A percentile compares a stretch with the other conserved stretches of the same genome.
These are phyloP conservation scores for Blastobotrys serpentis DNA, from an alignment of 1,139 yeast species.

Conservation along the genomic window DNA sequence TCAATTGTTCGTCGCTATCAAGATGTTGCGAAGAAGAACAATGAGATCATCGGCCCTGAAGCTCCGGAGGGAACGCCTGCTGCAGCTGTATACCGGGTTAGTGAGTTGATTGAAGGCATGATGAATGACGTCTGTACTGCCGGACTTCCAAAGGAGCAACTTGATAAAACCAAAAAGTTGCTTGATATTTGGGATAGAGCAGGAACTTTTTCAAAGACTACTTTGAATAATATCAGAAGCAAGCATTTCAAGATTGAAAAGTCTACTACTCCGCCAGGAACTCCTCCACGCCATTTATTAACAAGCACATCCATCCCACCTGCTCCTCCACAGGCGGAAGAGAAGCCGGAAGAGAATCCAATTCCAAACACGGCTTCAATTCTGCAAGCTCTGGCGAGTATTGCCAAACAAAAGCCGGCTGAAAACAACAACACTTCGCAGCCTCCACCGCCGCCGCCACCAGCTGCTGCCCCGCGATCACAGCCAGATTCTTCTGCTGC, in stretches of 20 bases:
- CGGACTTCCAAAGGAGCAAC: constrained; percentile 28
- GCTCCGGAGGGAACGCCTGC: constrained; percentile 70
- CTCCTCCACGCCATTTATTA: constrained; percentile 20
- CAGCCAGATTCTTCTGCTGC: constrained; percentile 18
- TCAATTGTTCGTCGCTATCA: constrained; percentile 84
- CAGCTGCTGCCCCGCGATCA: constrained; percentile 18
- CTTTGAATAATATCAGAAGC: constrained; percentile 45
- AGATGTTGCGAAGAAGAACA: constrained; percentile 64
- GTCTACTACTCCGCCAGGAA: constrained; percentile 25
- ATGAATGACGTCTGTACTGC: constrained; percentile 35
- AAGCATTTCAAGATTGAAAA: constrained; percentile 17
- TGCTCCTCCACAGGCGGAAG: constrained; percentile 10
- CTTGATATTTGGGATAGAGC: constrained; percentile 93
- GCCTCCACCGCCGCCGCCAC: not conserved
- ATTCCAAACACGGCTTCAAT: constrained; percentile 41
- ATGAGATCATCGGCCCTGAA: constrained; percentile 45
- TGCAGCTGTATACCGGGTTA: constrained; percentile 56
- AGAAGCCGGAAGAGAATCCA: constrained; percentile 16
- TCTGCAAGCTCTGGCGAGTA: constrained; percentile 40
- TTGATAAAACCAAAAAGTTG: constrained; percentile 74
- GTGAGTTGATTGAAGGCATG: constrained; percentile 35
- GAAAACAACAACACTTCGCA: too few relatives aligned
- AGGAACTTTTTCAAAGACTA: constrained; percentile 63
- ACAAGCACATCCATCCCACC: constrained; percentile 21
- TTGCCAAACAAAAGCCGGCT: constrained; percentile 38